Conservation (phyloP, 2,329 filamentous ascomycete species). For the Aureobasidium uvarum region DNA sequence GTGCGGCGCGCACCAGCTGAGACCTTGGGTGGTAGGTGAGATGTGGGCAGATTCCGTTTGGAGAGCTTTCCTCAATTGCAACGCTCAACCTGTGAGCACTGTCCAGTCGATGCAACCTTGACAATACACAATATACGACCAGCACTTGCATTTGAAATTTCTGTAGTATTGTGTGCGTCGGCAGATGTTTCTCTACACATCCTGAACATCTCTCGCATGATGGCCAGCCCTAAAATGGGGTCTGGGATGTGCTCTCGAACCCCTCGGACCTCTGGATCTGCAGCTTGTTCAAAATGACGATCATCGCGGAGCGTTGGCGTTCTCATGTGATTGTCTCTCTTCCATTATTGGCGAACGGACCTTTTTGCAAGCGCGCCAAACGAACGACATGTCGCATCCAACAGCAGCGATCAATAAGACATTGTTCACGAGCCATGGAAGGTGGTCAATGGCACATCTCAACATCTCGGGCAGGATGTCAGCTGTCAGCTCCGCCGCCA, state of each 20-base stretch:
- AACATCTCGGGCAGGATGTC: conserved; percentile 2
- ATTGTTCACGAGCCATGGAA: conserved; percentile 21
- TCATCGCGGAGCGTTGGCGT: conserved; percentile 15
- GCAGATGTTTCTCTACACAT: neutral
- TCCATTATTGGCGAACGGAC: conserved; percentile 7
- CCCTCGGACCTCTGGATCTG: conserved; percentile 10
- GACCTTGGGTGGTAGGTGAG: neutral
- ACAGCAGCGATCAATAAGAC: conserved; percentile 10
- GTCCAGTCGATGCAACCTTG: neutral
- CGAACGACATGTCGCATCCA: conserved; percentile 22
- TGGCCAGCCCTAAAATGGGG: neutral
- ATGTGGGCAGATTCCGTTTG: neutral
- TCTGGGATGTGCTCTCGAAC: conserved; percentile 15
- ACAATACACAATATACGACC: neutral
- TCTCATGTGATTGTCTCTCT: conserved; percentile 20
- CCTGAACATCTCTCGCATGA: neutral
- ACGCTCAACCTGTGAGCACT: neutral
- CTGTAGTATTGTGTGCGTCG: neutral
- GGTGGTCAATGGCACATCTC: conserved; percentile 9
- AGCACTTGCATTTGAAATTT: neutral
- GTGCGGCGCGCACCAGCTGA: neutral
- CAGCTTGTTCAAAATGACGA: conserved; percentile 19
- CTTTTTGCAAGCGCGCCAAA: conserved; percentile 16
- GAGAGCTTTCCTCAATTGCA: neutral
- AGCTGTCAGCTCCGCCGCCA: conserved; percentile 11